These are phyloP conservation scores for Eutypella sp. DNA, from an alignment of 2,329 filamentous ascomycete species.

Conservation along the genomic window DNA sequence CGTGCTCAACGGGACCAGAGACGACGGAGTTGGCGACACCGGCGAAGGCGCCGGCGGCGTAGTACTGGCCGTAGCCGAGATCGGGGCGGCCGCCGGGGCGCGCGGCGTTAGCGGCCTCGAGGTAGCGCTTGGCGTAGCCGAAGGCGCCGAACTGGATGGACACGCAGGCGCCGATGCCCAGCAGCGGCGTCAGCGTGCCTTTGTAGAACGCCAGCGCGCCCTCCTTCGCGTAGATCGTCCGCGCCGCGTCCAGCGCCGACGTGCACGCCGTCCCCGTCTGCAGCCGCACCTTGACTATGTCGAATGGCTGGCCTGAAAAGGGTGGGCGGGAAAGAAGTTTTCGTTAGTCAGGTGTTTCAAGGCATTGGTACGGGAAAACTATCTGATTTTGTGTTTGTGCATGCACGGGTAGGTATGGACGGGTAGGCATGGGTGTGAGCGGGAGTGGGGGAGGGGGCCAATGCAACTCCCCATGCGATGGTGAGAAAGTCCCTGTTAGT, in stretches of 20 bases:
- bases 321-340: constrained; percentile 2
- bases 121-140: constrained; percentile 80
- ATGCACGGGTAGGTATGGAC: too few species aligned
- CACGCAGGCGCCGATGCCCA: constrained; percentile 94
- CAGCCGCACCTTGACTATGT: constrained; percentile 96
- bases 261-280: constrained; percentile 83
- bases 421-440: too few species aligned
- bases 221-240: constrained; percentile 81
- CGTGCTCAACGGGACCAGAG: constrained; percentile 91
- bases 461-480: too few species aligned
- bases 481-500: too few species aligned
- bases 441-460: too few species aligned
- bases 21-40: constrained; percentile 85
- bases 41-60: constrained; percentile 83
- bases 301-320: constrained; percentile 61
- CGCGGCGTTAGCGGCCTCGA: constrained; percentile 67
- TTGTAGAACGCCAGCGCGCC: constrained; percentile 91
- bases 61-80: constrained; percentile 83
- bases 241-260: constrained; percentile 73
- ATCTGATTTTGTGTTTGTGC: too few species aligned
- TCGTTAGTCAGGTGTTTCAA: too few species aligned
- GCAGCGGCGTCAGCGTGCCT: constrained; percentile 87
- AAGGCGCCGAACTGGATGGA: constrained; percentile 99
- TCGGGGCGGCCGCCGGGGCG: constrained; percentile 50
- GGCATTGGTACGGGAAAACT: too few species aligned